Evolutionary conservation across 176 grass and related monocot species (phyloP).

Genomic region (Chrysopogon serrulatus): DNA sequence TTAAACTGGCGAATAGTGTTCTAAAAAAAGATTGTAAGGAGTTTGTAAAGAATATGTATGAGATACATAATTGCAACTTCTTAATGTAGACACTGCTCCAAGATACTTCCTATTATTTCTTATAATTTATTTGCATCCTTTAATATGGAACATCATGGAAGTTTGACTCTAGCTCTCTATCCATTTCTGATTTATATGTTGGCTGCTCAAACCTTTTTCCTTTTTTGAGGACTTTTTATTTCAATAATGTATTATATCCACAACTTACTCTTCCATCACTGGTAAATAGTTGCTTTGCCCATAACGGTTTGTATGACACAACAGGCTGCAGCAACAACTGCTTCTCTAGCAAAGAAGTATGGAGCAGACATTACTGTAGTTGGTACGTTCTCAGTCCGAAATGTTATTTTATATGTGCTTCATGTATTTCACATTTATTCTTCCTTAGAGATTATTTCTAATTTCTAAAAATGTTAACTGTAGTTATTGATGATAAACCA

Average conservation of each 20-base stretch:
- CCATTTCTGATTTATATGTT: neutral
- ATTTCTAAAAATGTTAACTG: slow-evolving; percentile 17
- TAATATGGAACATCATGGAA: neutral
- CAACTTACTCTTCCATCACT: neutral
- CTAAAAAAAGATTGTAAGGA: neutral
- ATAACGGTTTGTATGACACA: slow-evolving; percentile 19
- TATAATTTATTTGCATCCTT: neutral
- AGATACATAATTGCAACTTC: neutral
- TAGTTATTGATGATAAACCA: slow-evolving; percentile 93
- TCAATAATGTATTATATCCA: neutral
- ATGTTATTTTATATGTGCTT: neutral
- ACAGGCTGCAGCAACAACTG: slow-evolving; percentile 89
- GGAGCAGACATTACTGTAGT: slow-evolving; percentile 94
- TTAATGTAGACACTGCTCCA: neutral
- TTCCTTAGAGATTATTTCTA: neutral
- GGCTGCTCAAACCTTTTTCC: neutral
- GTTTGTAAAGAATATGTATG: neutral
- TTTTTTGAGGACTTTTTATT: neutral
- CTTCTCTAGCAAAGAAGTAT: slow-evolving; percentile 91
- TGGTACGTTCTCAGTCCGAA: slow-evolving; percentile 44
- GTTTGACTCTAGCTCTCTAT: neutral
- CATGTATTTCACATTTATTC: neutral
- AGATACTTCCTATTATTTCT: neutral
- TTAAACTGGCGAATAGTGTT: neutral
- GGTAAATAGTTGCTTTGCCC: neutral